These are phyloP conservation scores for Naematelia aurantialba DNA, from an alignment of 768 basidiomycete genomes.

Conservation along the genomic window DNA sequence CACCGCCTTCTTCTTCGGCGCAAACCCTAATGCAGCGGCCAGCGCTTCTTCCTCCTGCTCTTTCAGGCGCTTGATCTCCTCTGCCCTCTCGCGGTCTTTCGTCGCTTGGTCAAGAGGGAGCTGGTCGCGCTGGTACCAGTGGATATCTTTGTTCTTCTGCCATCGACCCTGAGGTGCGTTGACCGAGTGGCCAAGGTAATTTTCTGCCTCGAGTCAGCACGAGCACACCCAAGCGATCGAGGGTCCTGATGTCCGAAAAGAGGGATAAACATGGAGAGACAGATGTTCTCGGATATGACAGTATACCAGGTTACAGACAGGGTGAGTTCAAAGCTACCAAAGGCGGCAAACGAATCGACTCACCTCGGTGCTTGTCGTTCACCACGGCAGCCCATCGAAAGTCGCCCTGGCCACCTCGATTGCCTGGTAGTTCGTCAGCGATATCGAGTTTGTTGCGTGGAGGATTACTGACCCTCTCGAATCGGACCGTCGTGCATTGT, in stretches of 20 bases:
- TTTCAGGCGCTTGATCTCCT: constrained; percentile 78
- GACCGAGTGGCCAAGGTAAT: constrained; percentile 91
- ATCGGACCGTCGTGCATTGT: constrained; percentile 44
- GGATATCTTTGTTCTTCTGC: constrained; percentile 96
- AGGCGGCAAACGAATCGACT: constrained; percentile 2
- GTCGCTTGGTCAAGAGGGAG: constrained; percentile 48
- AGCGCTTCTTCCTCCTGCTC: constrained; percentile 86
- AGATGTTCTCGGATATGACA: too few species aligned
- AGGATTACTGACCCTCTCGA: constrained; percentile 29
- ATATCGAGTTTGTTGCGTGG: neutral
- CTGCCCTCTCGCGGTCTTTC: constrained; percentile 51
- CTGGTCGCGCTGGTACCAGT: constrained; percentile 82
- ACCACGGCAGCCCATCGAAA: constrained; percentile 47
- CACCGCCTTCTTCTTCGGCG: constrained; percentile 24
- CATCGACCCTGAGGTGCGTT: constrained; percentile 93
- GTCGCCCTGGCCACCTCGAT: constrained; percentile 47
- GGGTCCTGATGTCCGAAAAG: too few species aligned
- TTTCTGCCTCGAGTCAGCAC: constrained; percentile 54
- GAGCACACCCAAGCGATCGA: too few species aligned
- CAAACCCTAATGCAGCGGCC: constrained; percentile 63
- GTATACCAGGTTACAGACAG: too few species aligned
- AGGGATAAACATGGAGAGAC: neutral
- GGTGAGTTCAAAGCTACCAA: too few species aligned
- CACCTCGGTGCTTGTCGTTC: constrained; percentile 45
- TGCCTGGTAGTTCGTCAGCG: constrained; percentile 29